Conservation (phyloP, 164 flowering plant species). For the Vitis riparia region DNA sequence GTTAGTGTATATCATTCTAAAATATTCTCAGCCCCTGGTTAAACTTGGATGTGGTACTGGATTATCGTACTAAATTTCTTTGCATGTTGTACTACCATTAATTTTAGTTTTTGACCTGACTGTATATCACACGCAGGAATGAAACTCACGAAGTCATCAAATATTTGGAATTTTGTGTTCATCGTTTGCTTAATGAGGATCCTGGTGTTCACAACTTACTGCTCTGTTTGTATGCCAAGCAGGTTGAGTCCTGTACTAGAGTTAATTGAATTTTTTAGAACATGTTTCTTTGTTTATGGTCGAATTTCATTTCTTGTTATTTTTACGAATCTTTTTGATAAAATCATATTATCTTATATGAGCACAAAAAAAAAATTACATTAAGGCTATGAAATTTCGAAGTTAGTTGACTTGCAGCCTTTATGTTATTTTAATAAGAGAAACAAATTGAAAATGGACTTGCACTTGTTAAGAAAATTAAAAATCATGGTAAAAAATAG, state of each 20-base stretch:
- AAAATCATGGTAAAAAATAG: background rate
- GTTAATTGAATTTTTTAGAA: background rate
- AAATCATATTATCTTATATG: too few relatives aligned
- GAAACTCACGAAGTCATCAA: slow-evolving; percentile 98
- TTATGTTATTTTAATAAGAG: background rate
- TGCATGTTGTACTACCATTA: background rate
- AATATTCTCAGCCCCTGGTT: too few relatives aligned
- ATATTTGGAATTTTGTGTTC: slow-evolving; percentile 92
- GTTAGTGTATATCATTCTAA: too few relatives aligned
- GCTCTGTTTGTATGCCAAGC: slow-evolving; percentile 92
- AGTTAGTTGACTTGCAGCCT: background rate
- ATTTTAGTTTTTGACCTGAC: background rate
- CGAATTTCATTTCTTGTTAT: background rate
- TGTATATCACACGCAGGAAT: slow-evolving; percentile 59
- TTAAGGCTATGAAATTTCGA: background rate
- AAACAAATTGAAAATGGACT: background rate
- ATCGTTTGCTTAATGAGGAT: slow-evolving; percentile 93
- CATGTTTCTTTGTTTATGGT: background rate
- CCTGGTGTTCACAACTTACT: slow-evolving; percentile 95
- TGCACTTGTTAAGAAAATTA: background rate
- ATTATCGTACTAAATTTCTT: too few relatives aligned
- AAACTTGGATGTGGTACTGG: too few relatives aligned
- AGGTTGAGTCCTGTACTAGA: slow-evolving; percentile 41
- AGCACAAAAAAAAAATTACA: too few relatives aligned
- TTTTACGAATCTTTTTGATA: background rate